Conservation (phyloP, 495 filamentous ascomycete genomes). For the Aspergillus asperescens region DNA sequence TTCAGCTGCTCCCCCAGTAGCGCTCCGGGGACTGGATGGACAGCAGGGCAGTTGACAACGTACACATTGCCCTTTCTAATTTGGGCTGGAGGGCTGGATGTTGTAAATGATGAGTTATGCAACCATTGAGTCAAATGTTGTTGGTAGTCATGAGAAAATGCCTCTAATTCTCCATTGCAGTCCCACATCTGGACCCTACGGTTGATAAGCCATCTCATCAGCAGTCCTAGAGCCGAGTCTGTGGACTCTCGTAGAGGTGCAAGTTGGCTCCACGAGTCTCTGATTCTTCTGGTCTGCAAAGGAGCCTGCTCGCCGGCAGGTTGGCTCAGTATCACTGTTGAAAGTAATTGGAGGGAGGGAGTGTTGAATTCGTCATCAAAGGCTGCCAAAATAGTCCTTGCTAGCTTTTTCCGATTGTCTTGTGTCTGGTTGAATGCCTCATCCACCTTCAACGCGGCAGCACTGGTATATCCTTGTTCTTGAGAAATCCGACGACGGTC, state of each 20-base stretch:
- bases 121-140: conserved; percentile 25
- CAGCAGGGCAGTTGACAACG: conserved; percentile 24
- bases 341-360: conserved; percentile 20
- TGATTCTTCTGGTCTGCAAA: conserved; percentile 19
- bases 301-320: conserved; percentile 15
- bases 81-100: not conserved
- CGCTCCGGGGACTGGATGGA: conserved; percentile 20
- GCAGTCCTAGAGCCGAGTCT: conserved; percentile 14
- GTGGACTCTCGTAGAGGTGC: conserved; percentile 12
- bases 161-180: conserved; percentile 27
- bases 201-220: conserved; percentile 27
- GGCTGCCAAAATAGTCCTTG: conserved; percentile 20
- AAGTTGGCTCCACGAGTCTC: conserved; percentile 20
- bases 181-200: conserved; percentile 28
- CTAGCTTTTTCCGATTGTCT: conserved; percentile 18
- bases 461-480: conserved; percentile 17
- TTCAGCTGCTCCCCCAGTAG: conserved; percentile 24
- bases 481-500: conserved; percentile 23
- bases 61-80: conserved; percentile 15
- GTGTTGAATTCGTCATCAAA: conserved; percentile 22
- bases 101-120: conserved; percentile 17
- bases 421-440: conserved; percentile 17
- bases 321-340: conserved; percentile 18
- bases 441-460: conserved; percentile 16
- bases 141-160: conserved; percentile 25